These are phyloP conservation scores for Pythium chondricola DNA, from an alignment of 352 stramenopile genomes.

Conservation along the genomic window DNA sequence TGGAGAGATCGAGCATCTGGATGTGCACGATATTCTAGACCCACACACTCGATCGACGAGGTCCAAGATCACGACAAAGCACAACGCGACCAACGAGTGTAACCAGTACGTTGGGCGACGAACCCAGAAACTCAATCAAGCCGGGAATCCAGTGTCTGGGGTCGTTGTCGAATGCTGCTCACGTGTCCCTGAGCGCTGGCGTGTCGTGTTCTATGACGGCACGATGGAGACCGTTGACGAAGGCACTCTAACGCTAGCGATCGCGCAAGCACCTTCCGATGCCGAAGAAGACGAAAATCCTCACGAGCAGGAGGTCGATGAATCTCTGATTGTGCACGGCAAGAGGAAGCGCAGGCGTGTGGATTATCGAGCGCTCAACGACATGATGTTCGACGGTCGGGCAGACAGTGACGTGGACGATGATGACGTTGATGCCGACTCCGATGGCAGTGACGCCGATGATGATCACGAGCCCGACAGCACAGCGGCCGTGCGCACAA, in stretches of 20 bases:
- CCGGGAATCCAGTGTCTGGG: constrained; percentile 36
- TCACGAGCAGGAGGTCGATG: constrained; percentile 20
- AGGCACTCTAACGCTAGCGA: constrained; percentile 19
- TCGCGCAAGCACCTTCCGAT: constrained; percentile 26
- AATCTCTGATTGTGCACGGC: constrained; percentile 45
- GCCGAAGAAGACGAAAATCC: no score
- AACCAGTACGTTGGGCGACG: constrained; percentile 38
- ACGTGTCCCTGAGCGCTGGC: no score
- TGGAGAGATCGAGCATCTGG: not conserved
- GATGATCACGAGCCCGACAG: constrained; percentile 15
- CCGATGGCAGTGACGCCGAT: constrained; percentile 17
- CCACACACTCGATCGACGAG: constrained; percentile 30
- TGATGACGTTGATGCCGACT: constrained; percentile 23
- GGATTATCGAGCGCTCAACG: constrained; percentile 78
- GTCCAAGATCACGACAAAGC: constrained; percentile 3
- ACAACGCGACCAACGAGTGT: no score
- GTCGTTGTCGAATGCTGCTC: constrained; percentile 51
- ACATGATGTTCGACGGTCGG: constrained; percentile 65
- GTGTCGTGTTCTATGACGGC: constrained; percentile 51
- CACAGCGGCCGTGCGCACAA: constrained; percentile 8
- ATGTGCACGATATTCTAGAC: constrained; percentile 19
- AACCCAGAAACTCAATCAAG: constrained; percentile 30
- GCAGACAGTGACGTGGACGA: constrained; percentile 43
- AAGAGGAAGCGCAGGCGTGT: constrained; percentile 78
- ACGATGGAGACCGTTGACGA: constrained; percentile 33